Evolutionary conservation across 352 stramenopile species (phyloP).

Genomic region (Pythium diclinum): DNA sequence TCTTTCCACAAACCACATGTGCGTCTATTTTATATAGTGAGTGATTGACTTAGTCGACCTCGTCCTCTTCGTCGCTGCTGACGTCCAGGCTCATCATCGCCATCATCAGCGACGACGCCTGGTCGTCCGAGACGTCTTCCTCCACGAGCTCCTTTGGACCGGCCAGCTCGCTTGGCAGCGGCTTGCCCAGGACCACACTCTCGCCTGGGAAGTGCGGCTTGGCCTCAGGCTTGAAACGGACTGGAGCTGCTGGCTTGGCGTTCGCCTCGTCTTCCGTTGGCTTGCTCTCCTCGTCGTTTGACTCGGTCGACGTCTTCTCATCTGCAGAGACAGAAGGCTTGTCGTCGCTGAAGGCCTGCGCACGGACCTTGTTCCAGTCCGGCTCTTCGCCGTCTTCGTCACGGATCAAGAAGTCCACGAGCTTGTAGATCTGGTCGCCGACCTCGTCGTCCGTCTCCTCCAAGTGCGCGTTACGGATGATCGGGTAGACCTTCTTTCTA

Average conservation of each 20-base stretch:
- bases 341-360: conserved; percentile 61
- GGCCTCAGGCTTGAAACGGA: neutral
- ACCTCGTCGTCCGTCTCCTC: conserved; percentile 79
- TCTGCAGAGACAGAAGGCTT: conserved; percentile 3
- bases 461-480: conserved; percentile 80
- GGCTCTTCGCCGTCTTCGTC: conserved; percentile 85
- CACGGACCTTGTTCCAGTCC: conserved; percentile 74
- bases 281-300: conserved; percentile 1
- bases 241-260: neutral
- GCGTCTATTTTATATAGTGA: conserved; percentile 2
- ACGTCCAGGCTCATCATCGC: conserved; percentile 77
- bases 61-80: conserved; percentile 83
- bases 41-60: conserved; percentile 25
- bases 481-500: conserved; percentile 85
- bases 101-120: conserved; percentile 58
- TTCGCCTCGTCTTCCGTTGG: neutral
- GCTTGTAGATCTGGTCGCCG: conserved; percentile 87
- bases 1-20: neutral
- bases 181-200: conserved; percentile 34
- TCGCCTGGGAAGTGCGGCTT: conserved; percentile 1
- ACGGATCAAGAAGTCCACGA: conserved; percentile 85
- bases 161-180: conserved; percentile 34
- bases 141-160: conserved; percentile 33
- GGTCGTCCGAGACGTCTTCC: conserved; percentile 65
- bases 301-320: neutral